Base-by-base conservation (phyloP, 352 stramenopile genomes). In the Phytophthora sansomeana region DNA sequence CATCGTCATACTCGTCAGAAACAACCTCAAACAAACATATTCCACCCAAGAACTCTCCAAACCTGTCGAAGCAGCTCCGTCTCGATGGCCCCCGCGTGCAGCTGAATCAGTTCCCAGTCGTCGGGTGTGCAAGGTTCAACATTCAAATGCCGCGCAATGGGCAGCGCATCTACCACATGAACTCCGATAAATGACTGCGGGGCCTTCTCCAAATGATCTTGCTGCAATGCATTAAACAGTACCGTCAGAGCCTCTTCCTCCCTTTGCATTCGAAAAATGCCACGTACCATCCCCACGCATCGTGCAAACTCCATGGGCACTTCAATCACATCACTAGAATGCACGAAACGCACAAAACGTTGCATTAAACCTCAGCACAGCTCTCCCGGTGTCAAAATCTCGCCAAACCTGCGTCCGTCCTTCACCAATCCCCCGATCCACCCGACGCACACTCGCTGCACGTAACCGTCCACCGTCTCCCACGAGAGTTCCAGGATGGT, bases 71-170 rank as follows among this genome's bases (percentile, higher is more conserved):
- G 63, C 44, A 97, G 75, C 53, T 96, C 85, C 21, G 72, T 78
- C 57, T 97, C 90, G 51, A 97, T 80, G 33, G 88, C 70, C 3
- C 87, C 89, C 0, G 90, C 87, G 61, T 97, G 89, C 54, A 96
- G 56, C 65, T 97, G 89, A 55, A 97, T 92, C 17, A 97, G 75
- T 57, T 97, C 90, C 90, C 90, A 97, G 68, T 97, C 90, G 63
- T 97, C 90, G 1, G 86, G 62, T 3, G 89, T 95, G 42, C 81
- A 87, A 9, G 90, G 90, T 50, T 97, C 89, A 6, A 97, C 84
- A 57, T 92, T 89, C 19, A 97, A 75, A 35, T 93, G 77, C 7
- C 71, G 67, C 24, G 88, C 88, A 43, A 89, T 79, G 2, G 88
- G 79, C 26, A 96, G 63, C 21, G 72, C 67, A 7, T 93, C 84